Base-by-base conservation (phyloP, 2,329 filamentous ascomycete genomes). In the Aspergillus vadensis region DNA sequence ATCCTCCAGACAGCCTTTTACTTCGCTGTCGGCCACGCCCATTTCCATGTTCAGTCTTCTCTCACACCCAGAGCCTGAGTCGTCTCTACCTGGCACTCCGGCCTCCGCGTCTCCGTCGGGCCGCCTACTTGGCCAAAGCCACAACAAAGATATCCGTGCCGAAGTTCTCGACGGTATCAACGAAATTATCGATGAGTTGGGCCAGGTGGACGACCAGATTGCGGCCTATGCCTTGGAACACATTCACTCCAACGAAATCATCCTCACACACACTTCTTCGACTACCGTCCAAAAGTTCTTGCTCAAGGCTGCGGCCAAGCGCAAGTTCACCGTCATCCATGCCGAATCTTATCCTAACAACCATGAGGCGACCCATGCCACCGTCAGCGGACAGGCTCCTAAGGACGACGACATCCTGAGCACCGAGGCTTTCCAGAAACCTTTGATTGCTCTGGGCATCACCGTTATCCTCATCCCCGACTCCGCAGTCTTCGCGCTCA, bases 141-240 rank as follows among this genome's bases (percentile, higher is more conserved):
- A 65, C 27, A 69, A 58, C 57, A 85, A 90, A 62, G 90, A 96
- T 64, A 82, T 98, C 60, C 90, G 92, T 62, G 91, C 91, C 14
- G 95, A 98, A 76, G 90, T 98, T 25, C 88, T 97, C 66, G 91
- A 95, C 69, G 95, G 93, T 44, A 97, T 99, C 70, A 88, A 92
- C 70, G 95, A 99, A 75, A 92, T 99, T 62, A 91, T 96, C 76
- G 95, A 99, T 72, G 95, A 99, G 78, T 88, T 99, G 59, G 89
- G 90, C 66, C 90, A 94, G 72, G 92, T 92, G 7, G 95, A 97
- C 73, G 92, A 96, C 71, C 92, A 97, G 76, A 96, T 99, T 69
- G 91, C 94, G 2, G 87, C 88, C 21, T 90, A 92, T 65, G 91
- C 93, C 2, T 89, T 96, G 64, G 91, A 96, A 51, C 91, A 97